Evolutionary conservation across 139 green algal genomes (phyloP).

Genomic region (Chlamydomonas applanata): DNA sequence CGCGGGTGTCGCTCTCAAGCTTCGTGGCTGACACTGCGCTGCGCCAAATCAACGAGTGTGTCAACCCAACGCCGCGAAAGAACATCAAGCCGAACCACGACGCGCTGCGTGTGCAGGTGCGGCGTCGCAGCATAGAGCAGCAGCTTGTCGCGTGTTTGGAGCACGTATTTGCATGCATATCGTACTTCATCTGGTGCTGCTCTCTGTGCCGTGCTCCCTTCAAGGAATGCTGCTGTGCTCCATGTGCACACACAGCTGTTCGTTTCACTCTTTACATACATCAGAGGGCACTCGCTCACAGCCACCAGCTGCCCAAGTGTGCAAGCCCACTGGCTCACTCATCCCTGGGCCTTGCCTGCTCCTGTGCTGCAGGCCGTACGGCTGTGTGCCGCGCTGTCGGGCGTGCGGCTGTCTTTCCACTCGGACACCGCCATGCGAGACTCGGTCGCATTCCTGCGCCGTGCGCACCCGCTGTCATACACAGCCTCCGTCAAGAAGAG

Average conservation of each 20-base stretch:
- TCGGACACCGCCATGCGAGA: conserved; percentile 41
- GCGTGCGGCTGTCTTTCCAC: conserved; percentile 39
- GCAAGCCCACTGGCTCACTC: too few relatives aligned
- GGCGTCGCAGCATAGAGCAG: too few relatives aligned
- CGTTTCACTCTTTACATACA: too few relatives aligned
- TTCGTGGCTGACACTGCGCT: neutral
- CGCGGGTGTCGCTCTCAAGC: neutral
- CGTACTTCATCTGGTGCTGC: too few relatives aligned
- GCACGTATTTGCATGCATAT: too few relatives aligned
- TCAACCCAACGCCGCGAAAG: neutral
- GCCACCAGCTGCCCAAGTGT: too few relatives aligned
- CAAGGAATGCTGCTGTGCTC: neutral
- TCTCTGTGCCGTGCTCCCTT: too few relatives aligned
- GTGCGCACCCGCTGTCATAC: conserved; percentile 64
- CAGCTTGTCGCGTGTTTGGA: too few relatives aligned
- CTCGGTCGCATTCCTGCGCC: conserved; percentile 56
- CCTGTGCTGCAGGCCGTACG: conserved; percentile 17
- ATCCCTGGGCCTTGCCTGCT: too few relatives aligned
- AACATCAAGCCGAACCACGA: conserved; percentile 38
- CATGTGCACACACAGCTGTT: neutral
- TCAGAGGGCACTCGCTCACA: too few relatives aligned
- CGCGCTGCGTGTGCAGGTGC: conserved; percentile 20
- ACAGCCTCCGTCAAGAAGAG: conserved; percentile 78
- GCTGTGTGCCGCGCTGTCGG: conserved; percentile 38
- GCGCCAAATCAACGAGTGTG: neutral